Percentiles rank a stretch among this genome's conserved stretches.
Conservation (phyloP, 768 basidiomycete species). For the Calocybe gangraenosa region DNA sequence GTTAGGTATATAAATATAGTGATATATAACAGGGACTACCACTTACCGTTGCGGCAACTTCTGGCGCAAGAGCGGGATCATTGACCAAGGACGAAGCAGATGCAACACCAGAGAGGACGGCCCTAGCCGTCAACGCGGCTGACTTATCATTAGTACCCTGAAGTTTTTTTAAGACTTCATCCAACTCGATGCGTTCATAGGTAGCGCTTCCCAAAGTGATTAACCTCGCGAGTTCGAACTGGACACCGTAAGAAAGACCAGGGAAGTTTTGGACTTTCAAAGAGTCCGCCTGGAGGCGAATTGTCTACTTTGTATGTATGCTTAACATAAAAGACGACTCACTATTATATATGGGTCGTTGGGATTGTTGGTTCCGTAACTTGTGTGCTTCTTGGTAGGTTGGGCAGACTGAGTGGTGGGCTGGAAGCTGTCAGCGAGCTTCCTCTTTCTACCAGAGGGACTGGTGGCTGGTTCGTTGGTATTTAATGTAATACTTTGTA, state of each 20-base stretch:
- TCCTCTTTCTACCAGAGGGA: background rate
- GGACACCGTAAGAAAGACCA: constrained; percentile 35
- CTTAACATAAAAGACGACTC: constrained; percentile 1
- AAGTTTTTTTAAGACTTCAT: constrained; percentile 20
- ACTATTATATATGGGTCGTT: constrained; percentile 18
- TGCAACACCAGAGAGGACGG: constrained; percentile 8
- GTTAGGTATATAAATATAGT: background rate
- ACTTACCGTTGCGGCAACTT: constrained; percentile 28
- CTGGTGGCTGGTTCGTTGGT: constrained; percentile 21
- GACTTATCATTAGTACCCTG: constrained; percentile 27
- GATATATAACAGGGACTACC: background rate
- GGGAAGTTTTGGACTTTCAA: constrained; percentile 8
- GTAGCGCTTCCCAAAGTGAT: constrained; percentile 21
- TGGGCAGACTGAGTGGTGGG: background rate
- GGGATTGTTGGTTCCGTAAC: background rate
- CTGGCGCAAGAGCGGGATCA: constrained; percentile 32
- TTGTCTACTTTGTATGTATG: background rate
- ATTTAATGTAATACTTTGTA: constrained; percentile 24
- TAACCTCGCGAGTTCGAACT: constrained; percentile 49
- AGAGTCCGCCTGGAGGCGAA: constrained; percentile 16
- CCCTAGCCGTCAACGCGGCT: constrained; percentile 21
- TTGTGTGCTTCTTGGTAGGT: constrained; percentile 4
- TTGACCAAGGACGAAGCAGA: background rate
- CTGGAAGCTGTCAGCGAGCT: background rate
- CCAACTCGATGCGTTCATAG: constrained; percentile 24